Evolutionary conservation across 352 stramenopile species (phyloP).

Genomic region (Aphanomyces astaci): DNA sequence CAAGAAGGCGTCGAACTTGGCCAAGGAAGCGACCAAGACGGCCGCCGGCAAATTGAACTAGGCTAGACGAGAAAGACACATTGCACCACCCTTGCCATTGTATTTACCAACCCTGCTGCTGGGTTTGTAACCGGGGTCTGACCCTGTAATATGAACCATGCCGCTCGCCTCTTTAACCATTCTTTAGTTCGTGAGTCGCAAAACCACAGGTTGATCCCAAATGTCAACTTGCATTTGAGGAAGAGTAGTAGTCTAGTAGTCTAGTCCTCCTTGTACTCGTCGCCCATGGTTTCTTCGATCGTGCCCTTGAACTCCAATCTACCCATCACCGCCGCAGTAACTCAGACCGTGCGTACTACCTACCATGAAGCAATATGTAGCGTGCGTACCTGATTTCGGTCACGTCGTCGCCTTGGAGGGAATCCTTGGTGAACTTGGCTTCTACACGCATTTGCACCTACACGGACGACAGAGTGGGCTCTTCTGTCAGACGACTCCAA

Average conservation of each 20-base stretch:
- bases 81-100: not conserved
- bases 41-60: slow-evolving; percentile 13
- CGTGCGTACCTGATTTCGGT: slow-evolving; percentile 84
- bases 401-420: slow-evolving; percentile 78
- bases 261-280: slow-evolving; percentile 85
- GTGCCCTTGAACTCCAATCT: slow-evolving; percentile 83
- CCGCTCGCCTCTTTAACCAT: not conserved
- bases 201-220: too few species aligned
- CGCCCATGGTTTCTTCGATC: slow-evolving; percentile 82
- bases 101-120: slow-evolving; percentile 3
- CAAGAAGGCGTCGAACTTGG: slow-evolving; percentile 48
- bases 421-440: slow-evolving; percentile 76
- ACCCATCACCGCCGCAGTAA: not conserved
- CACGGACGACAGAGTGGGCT: too few species aligned
- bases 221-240: too few species aligned
- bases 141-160: not conserved
- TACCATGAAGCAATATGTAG: too few species aligned
- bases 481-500: too few species aligned
- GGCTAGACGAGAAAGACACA: slow-evolving; percentile 6
- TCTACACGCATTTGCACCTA: slow-evolving; percentile 77
- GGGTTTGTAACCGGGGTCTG: not conserved
- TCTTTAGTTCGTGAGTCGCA: not conserved
- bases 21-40: slow-evolving; percentile 30
- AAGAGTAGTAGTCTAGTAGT: not conserved
- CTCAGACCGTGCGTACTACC: too few species aligned